Base-by-base conservation (phyloP, 805 yeast species). In the Hanseniaspora vineae region DNA sequence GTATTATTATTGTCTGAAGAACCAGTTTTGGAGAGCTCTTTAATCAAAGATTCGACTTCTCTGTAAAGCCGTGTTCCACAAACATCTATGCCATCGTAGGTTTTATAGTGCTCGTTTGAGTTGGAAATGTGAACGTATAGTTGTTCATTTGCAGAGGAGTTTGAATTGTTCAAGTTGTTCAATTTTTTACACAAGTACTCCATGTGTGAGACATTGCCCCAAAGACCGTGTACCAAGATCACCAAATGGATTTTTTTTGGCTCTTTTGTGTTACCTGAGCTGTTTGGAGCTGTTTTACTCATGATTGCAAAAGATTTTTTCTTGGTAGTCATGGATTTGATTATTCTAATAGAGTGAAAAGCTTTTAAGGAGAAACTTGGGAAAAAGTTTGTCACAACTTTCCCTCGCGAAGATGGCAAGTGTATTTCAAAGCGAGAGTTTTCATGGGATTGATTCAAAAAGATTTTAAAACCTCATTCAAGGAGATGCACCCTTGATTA, bases 81-180 rank as follows among this genome's bases (percentile, higher is more conserved):
- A 29, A 85, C 78, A 54, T 86, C 95, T 19, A 86, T 78, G 2
- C 96, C 96, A 58, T 87, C 96, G 55, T 85, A 81, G 2, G 95
- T 87, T 57, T 76, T 75, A 58, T 78, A 84, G 6, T 89, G 90
- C 48, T 77, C 73, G 57, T 81, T 84, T 17, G 81, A 69, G 31
- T 71, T 72, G 0, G 86, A 18, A 18, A 23, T 13, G 19, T 35
- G 13, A 20, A 15, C 17, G 8, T n/a, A 5, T 18, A 37, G 17
- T 6, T n/a, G 37, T n/a, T 33, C 37, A n/a, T 33, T 33, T 23
- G 29, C 4, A 33, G 6, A 14, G 12, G 37, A 13, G 9, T 4
- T 4, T 6, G 37, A 3, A 18, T 29, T 19, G 31, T 14, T 20
- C 33, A 29, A 9, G 19, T 23, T 29, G 14, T 61, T 65, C 31